Evolutionary conservation across 108 stramenopile species (phyloP), one percentile per base, ranked within the genome.

Genomic region (Skeletonema grethae): DNA sequence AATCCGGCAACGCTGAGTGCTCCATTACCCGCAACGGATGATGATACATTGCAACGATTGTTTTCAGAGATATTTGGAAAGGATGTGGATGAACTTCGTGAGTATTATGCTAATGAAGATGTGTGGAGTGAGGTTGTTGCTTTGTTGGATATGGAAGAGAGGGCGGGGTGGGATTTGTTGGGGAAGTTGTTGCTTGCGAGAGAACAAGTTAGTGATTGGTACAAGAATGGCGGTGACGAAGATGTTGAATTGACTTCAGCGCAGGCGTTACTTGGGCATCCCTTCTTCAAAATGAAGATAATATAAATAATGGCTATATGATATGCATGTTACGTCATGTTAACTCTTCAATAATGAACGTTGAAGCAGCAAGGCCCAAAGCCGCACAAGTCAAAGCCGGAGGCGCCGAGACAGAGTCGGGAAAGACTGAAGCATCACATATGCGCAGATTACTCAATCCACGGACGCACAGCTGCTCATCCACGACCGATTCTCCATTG

Each of bases 21-120:
- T 25, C 85, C 78, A 5, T 82, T 94, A 76, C 93, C 93, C 4
- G 63, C 84, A 3, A 90, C 90, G 4, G 90, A 94, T 57, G 93
- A 94, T 77, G 93, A 94, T 83, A 90, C 84, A 4, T 70, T 88
- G 60, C 93, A 91, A 78, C 76, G 90, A 66, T 65, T 91, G 13
- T 80, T 91, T 57, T 70, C 73, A 15, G 93, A 94, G 43, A 90
- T 94, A 29, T 94, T 94, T 79, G 84, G 86, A 0, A 89, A 90
- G 65, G 90, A 94, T 61, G 85, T 94, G 64, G 75, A 74, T 11
- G 83, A 84, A 20, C 90, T 94, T 67, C 86, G 90, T 35, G 93
- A 94, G 30, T 94, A 94, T 48, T 88, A 85, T 39, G 84, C 83
- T 31, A 88, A 86, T 36, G 93, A 94, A 63, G 93, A 94, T 18